phyloP scores from a whole-genome alignment of 495 filamentous ascomycete genomes.

The Podospora pseudocomata region DNA sequence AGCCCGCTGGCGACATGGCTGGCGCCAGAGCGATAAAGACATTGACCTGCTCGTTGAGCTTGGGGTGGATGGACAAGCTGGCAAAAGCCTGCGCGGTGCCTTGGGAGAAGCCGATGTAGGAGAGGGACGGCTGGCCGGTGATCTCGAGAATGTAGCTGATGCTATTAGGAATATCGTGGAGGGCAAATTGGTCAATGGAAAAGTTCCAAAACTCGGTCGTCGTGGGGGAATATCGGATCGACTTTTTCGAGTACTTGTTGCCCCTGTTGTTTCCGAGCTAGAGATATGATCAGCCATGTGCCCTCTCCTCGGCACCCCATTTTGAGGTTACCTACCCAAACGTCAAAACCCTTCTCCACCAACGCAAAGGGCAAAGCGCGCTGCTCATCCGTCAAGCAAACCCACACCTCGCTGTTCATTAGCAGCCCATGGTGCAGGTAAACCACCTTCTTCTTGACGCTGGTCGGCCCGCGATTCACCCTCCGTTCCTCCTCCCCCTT shows the following conservation, averaged over 20 bases:
- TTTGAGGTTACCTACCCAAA: constrained; percentile 63
- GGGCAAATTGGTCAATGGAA: constrained; percentile 95
- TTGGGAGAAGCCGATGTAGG: constrained; percentile 95
- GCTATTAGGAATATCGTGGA: constrained; percentile 93
- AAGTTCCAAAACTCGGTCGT: constrained; percentile 90
- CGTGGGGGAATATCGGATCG: constrained; percentile 64
- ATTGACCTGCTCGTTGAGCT: constrained; percentile 87
- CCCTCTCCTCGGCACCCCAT: neutral
- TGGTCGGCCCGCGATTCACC: constrained; percentile 69
- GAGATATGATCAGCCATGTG: constrained; percentile 5
- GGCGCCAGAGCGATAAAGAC: constrained; percentile 97
- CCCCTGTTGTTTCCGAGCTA: constrained; percentile 93
- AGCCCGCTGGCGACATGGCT: constrained; percentile 91
- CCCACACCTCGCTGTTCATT: constrained; percentile 99
- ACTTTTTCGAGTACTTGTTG: constrained; percentile 99
- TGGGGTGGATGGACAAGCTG: constrained; percentile 87
- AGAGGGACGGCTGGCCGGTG: constrained; percentile 78
- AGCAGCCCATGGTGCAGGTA: constrained; percentile 95
- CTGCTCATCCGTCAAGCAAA: constrained; percentile 82
- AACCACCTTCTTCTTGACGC: constrained; percentile 76
- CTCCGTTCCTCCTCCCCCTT: constrained; percentile 70
- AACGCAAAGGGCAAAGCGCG: constrained; percentile 83
- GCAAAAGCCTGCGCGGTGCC: constrained; percentile 97
- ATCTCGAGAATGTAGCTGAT: constrained; percentile 87
- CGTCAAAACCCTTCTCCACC: constrained; percentile 90